A percentile compares a stretch with the other conserved stretches of the same genome.
Conservation (phyloP, 441 rosid genomes). For the Adansonia gregorii region DNA sequence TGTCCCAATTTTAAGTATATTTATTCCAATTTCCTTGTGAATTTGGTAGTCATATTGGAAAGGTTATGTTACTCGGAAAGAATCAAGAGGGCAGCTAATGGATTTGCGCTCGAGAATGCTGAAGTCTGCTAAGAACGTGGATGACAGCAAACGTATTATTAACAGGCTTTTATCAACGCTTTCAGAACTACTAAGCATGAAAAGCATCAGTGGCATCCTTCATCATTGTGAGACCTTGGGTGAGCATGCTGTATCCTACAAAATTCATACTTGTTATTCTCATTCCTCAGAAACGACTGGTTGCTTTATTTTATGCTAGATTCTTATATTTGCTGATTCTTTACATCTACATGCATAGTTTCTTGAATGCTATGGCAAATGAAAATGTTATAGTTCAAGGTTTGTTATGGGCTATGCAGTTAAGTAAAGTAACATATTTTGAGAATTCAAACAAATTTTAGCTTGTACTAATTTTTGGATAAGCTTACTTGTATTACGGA, state of each 20-base stretch:
- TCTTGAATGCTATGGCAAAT: neutral
- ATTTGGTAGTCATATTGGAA: conserved; percentile 74
- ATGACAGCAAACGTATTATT: conserved; percentile 77
- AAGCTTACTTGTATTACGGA: neutral
- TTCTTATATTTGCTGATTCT: neutral
- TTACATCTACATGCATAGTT: neutral
- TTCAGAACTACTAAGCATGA: conserved; percentile 73
- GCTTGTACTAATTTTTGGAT: neutral
- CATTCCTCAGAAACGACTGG: neutral
- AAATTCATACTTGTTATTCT: neutral
- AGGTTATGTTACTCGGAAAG: conserved; percentile 76
- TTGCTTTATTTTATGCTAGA: neutral
- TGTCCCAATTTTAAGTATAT: conserved; percentile 20
- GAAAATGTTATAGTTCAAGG: neutral
- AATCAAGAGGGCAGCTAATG: conserved; percentile 57
- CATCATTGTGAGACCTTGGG: conserved; percentile 83
- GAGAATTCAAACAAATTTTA: neutral
- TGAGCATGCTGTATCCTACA: conserved; percentile 31
- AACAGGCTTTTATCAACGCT: conserved; percentile 80
- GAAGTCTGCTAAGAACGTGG: conserved; percentile 75
- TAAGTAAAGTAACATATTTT: neutral
- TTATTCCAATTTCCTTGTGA: conserved; percentile 17
- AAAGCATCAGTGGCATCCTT: conserved; percentile 80
- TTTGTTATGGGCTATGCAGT: neutral
- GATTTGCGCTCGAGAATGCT: conserved; percentile 70